Conservation (phyloP, 345 rosid species). For the Raphanus sativus region DNA sequence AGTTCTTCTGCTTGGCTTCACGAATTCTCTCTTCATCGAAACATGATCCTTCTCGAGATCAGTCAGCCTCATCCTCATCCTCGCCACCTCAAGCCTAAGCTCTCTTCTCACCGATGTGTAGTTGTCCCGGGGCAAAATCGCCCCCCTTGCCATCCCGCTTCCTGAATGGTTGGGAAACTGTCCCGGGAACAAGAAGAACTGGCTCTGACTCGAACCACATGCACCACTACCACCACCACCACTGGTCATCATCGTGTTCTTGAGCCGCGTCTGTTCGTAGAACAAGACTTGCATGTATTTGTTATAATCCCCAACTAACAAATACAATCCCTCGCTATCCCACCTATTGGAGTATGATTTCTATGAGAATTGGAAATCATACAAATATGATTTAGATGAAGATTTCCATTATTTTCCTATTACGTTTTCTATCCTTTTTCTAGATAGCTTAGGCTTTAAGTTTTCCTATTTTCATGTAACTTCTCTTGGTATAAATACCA, state of each 20-base stretch:
- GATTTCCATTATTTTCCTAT: too few species aligned
- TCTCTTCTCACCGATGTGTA: slow-evolving; percentile 96
- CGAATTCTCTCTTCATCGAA: slow-evolving; percentile 85
- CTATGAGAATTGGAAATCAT: too few species aligned
- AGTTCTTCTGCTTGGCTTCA: slow-evolving; percentile 49
- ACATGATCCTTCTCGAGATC: slow-evolving; percentile 95
- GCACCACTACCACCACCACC: slow-evolving; percentile 2
- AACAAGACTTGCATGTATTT: slow-evolving; percentile 26
- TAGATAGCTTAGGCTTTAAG: too few species aligned
- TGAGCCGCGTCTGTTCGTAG: slow-evolving; percentile 53
- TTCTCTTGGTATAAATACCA: too few species aligned
- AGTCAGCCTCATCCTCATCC: slow-evolving; percentile 97
- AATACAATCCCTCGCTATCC: too few species aligned
- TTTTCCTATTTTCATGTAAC: too few species aligned
- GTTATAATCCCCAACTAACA: too few species aligned
- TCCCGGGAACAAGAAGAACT: slow-evolving; percentile 71
- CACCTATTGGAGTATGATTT: too few species aligned
- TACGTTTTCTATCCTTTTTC: too few species aligned
- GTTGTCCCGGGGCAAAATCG: slow-evolving; percentile 89
- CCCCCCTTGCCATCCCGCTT: slow-evolving; percentile 93
- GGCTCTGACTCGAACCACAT: slow-evolving; percentile 52
- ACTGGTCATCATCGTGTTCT: slow-evolving; percentile 88
- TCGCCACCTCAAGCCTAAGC: slow-evolving; percentile 94
- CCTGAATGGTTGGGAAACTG: slow-evolving; percentile 82
- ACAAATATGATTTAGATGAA: too few species aligned